Percentiles rank a stretch among this genome's conserved stretches.
These are phyloP conservation scores for Corniculantispora saksenae DNA, from an alignment of 2,329 filamentous ascomycete genomes.

Conservation along the genomic window DNA sequence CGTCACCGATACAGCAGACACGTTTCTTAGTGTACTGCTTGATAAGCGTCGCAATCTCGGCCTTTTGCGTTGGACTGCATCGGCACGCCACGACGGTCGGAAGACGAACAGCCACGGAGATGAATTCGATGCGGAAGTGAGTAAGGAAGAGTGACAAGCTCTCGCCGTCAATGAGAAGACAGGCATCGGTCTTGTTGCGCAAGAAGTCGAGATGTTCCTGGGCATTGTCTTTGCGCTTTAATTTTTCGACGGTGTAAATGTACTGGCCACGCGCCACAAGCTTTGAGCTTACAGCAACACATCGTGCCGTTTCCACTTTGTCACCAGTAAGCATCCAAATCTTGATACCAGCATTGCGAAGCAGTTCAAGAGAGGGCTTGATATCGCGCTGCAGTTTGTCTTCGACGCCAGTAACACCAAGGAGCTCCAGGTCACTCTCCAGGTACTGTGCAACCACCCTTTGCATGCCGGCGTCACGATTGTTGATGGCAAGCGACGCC, in stretches of 20 bases:
- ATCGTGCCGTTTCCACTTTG: constrained; percentile 96
- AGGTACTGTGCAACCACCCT: constrained; percentile 77
- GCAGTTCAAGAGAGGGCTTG: constrained; percentile 89
- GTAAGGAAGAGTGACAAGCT: constrained; percentile 80
- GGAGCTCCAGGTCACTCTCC: constrained; percentile 84
- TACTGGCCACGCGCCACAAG: constrained; percentile 91
- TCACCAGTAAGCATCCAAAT: constrained; percentile 99
- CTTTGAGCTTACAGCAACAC: constrained; percentile 92
- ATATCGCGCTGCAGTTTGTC: constrained; percentile 95
- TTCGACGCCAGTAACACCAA: constrained; percentile 97
- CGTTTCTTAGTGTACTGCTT: constrained; percentile 90
- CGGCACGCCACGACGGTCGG: constrained; percentile 94
- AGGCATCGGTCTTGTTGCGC: constrained; percentile 81
- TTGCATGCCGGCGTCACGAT: constrained; percentile 80
- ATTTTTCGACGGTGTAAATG: constrained; percentile 87
- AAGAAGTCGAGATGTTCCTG: constrained; percentile 89
- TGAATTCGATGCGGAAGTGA: constrained; percentile 82
- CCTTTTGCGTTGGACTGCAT: constrained; percentile 96
- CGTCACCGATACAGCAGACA: constrained; percentile 95
- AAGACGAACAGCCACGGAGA: constrained; percentile 81
- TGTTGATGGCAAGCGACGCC: constrained; percentile 76
- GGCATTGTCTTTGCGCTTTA: constrained; percentile 80
- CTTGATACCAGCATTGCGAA: constrained; percentile 96
- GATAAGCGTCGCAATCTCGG: constrained; percentile 88
- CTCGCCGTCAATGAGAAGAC: constrained; percentile 92